Percentiles rank a stretch among this genome's conserved stretches.
phyloP scores from a whole-genome alignment of 2,329 filamentous ascomycete species.

The Zymoseptoria passerinii region DNA sequence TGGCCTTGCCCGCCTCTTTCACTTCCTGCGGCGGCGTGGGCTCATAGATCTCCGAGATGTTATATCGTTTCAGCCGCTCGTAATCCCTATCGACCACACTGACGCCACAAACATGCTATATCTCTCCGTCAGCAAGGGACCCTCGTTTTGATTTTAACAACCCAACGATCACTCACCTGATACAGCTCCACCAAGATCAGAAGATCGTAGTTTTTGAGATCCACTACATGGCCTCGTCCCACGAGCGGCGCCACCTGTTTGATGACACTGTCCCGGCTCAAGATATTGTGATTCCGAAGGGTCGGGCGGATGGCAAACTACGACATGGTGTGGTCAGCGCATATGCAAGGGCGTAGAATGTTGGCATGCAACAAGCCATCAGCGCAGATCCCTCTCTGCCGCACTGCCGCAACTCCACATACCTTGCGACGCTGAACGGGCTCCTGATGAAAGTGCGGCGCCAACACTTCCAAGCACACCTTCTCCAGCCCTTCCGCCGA shows the following conservation, averaged over 20 bases:
- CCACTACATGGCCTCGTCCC: conserved; percentile 62
- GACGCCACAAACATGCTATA: conserved; percentile 65
- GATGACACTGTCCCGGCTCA: conserved; percentile 63
- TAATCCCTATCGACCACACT: conserved; percentile 69
- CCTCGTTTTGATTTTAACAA: neutral
- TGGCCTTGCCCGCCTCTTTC: neutral
- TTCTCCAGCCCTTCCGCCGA: conserved; percentile 60
- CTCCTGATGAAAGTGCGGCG: conserved; percentile 52
- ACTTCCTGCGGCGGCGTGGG: conserved; percentile 33
- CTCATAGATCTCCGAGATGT: conserved; percentile 64
- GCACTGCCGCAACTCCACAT: too few relatives aligned
- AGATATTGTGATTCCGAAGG: conserved; percentile 61
- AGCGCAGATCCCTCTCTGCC: too few relatives aligned
- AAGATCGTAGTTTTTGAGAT: conserved; percentile 68
- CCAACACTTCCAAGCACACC: conserved; percentile 55
- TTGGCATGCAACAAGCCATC: neutral
- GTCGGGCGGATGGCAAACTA: conserved; percentile 81
- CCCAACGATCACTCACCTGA: conserved; percentile 49
- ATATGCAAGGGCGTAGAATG: neutral
- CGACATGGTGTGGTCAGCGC: neutral
- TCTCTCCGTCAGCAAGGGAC: neutral
- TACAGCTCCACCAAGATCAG: conserved; percentile 74
- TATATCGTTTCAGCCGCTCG: conserved; percentile 67
- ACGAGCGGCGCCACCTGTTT: conserved; percentile 60
- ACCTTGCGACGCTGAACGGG: conserved; percentile 47